Conservation (phyloP, 2,329 filamentous ascomycete species). For the Penicillium sp. region DNA sequence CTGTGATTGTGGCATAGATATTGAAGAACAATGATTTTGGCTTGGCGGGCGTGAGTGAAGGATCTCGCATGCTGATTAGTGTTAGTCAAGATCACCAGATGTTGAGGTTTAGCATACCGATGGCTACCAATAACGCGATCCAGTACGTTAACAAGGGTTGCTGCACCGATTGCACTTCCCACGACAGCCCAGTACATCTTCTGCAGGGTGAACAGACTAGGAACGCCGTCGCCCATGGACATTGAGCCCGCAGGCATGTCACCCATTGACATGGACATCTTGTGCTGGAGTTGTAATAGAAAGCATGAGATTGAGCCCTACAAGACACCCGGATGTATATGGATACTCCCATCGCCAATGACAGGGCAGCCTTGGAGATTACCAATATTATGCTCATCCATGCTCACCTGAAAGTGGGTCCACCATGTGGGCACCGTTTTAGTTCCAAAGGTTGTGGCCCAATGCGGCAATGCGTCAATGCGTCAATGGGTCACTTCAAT, state of each 20-base stretch:
- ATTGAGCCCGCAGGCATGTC: constrained; percentile 38
- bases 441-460: background rate
- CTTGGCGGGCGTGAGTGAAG: constrained; percentile 48
- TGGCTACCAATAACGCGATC: constrained; percentile 51
- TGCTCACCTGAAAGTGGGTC: background rate
- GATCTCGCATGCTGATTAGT: constrained; percentile 44
- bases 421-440: background rate
- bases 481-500: background rate
- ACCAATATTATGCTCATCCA: constrained; percentile 7
- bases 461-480: background rate
- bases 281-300: background rate
- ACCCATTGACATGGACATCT: constrained; percentile 25
- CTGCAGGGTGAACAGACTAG: constrained; percentile 48
- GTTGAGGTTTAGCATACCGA: constrained; percentile 36
- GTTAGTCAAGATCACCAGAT: background rate
- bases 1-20: constrained; percentile 52
- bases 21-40: constrained; percentile 51
- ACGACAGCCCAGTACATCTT: constrained; percentile 55
- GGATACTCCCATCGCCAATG: background rate
- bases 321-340: background rate
- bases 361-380: background rate
- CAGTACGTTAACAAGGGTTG: constrained; percentile 40
- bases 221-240: constrained; percentile 44
- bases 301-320: background rate
- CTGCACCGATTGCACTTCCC: constrained; percentile 36